Evolutionary conservation across 192 early-diverging fungal genomes (phyloP).

Genomic region (Umbelopsis sp.): DNA sequence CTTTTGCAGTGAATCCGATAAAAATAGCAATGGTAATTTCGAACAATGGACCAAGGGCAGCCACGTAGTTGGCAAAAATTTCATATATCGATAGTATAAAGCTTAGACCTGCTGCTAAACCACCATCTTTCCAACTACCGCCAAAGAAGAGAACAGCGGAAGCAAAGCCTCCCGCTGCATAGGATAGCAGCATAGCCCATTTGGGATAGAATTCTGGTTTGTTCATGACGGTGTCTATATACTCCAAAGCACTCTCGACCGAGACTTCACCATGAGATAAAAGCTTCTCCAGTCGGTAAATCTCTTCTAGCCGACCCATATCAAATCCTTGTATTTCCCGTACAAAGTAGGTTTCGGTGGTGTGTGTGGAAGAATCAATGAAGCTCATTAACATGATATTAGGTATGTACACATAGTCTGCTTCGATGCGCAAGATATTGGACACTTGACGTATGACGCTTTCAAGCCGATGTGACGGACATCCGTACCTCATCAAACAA

Average conservation of each 20-base stretch:
- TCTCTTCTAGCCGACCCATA: constrained; percentile 61
- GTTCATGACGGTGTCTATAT: constrained; percentile 56
- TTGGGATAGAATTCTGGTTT: constrained; percentile 55
- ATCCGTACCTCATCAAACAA: constrained; percentile 65
- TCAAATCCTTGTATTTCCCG: constrained; percentile 56
- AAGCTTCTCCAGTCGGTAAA: constrained; percentile 56
- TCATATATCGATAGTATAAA: constrained; percentile 46
- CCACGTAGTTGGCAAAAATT: constrained; percentile 42
- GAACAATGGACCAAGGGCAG: constrained; percentile 4
- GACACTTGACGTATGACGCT: constrained; percentile 57
- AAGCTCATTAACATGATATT: constrained; percentile 69
- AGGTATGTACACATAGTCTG: constrained; percentile 63
- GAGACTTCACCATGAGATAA: constrained; percentile 56
- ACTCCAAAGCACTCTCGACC: constrained; percentile 58
- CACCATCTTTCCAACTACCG: constrained; percentile 64
- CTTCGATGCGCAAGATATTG: constrained; percentile 53
- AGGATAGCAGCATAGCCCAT: constrained; percentile 55
- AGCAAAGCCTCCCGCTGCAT: constrained; percentile 49
- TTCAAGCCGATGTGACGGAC: constrained; percentile 65
- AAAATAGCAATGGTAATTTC: constrained; percentile 18
- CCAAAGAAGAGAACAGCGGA: constrained; percentile 64
- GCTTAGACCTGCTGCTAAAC: constrained; percentile 47
- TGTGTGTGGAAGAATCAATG: constrained; percentile 66
- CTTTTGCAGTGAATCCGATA: constrained; percentile 14
- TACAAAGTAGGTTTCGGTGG: constrained; percentile 69